phyloP scores from a whole-genome alignment of 2,329 filamentous ascomycete genomes.

The Penicillium sp. region DNA sequence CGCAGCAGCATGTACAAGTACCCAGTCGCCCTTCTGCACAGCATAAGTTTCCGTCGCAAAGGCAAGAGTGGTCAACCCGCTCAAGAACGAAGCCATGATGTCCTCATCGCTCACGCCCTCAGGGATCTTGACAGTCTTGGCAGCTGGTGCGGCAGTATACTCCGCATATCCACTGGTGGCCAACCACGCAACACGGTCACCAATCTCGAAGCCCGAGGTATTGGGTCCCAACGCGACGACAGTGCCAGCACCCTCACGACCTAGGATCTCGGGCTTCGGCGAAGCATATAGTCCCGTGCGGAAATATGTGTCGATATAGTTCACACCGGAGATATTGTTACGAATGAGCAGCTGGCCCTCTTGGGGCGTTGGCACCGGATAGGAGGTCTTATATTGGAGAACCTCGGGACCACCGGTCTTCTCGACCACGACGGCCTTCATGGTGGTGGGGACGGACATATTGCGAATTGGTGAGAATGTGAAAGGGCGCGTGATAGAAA shows the following conservation, averaged over 20 bases:
- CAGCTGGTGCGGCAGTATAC: conserved; percentile 55
- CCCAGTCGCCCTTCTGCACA: conserved; percentile 74
- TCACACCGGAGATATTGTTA: conserved; percentile 77
- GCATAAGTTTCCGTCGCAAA: conserved; percentile 70
- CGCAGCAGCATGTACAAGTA: conserved; percentile 80
- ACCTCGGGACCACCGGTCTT: conserved; percentile 71
- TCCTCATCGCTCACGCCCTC: conserved; percentile 58
- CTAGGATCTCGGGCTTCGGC: conserved; percentile 69
- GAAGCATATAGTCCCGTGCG: conserved; percentile 78
- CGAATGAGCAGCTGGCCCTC: conserved; percentile 75
- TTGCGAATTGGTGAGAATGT: conserved; percentile 33
- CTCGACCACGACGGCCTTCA: conserved; percentile 71
- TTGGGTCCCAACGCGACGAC: conserved; percentile 60
- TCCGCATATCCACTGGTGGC: conserved; percentile 56
- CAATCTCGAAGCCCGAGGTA: conserved; percentile 57
- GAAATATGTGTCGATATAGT: conserved; percentile 92
- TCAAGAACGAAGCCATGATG: conserved; percentile 69
- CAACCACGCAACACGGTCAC: conserved; percentile 72
- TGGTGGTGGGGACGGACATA: conserved; percentile 59
- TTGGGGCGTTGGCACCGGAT: conserved; percentile 66
- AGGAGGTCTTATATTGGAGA: conserved; percentile 66
- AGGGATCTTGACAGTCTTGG: conserved; percentile 62
- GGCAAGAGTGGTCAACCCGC: conserved; percentile 79
- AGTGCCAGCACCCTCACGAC: conserved; percentile 73
- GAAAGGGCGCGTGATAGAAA: neutral